phyloP scores from a whole-genome alignment of 305 asterid species.

The Solanum chacoense region DNA sequence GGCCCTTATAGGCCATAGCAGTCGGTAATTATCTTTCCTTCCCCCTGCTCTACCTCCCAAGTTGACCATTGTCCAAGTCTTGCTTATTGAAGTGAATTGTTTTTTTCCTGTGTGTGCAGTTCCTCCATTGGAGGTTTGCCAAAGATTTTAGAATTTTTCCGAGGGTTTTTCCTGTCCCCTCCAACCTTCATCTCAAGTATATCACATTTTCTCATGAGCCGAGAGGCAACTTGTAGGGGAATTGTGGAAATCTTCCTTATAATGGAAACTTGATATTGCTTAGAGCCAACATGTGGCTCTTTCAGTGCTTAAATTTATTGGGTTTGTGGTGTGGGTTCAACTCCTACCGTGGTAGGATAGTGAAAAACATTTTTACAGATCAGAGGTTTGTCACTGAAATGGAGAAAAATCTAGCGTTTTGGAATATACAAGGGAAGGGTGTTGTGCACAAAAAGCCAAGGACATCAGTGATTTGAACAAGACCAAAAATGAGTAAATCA shows the following conservation, averaged over 20 bases:
- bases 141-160: not conserved
- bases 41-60: not conserved
- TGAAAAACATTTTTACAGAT: not conserved
- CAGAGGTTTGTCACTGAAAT: not conserved
- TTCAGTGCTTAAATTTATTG: not conserved
- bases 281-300: not conserved
- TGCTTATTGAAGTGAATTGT: not conserved
- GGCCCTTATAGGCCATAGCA: not conserved
- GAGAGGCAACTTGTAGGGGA: not conserved
- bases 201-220: not conserved
- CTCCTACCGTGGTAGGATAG: not conserved
- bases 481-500: not conserved
- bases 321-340: not conserved
- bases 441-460: not conserved
- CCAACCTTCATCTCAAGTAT: not conserved
- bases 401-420: not conserved
- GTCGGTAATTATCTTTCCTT: not conserved
- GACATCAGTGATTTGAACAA: not conserved
- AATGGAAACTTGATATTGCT: not conserved
- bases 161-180: not conserved
- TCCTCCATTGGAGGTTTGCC: not conserved
- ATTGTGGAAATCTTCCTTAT: not conserved
- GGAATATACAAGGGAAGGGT: not conserved
- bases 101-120: not conserved
- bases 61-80: not conserved